phyloP scores from a whole-genome alignment of 768 basidiomycete species.

The Leucocoprinus birnbaumii region DNA sequence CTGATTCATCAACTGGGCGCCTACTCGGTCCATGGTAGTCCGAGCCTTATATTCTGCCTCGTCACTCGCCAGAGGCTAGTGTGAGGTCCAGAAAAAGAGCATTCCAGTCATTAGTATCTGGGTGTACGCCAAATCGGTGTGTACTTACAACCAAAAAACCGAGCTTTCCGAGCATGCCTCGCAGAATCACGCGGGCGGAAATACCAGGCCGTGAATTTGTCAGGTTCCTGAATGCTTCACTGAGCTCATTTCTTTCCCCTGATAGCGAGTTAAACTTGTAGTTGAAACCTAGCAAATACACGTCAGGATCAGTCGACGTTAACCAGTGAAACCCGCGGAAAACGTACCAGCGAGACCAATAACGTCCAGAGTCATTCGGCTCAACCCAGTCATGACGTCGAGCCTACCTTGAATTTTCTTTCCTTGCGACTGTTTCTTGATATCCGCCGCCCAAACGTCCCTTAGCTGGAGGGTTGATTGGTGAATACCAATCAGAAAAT shows the following conservation, averaged over 20 bases:
- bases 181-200: conserved; percentile 27
- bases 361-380: conserved; percentile 68
- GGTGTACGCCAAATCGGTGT: too few relatives aligned
- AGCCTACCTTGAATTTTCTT: conserved; percentile 30
- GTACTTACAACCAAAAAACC: background rate
- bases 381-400: conserved; percentile 65
- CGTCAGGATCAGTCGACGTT: background rate
- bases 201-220: conserved; percentile 41
- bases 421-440: conserved; percentile 17
- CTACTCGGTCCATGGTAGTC: conserved; percentile 46
- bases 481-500: background rate
- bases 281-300: conserved; percentile 25
- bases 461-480: conserved; percentile 36
- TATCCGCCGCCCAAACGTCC: conserved; percentile 41
- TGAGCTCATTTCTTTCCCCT: conserved; percentile 43
- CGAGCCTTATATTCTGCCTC: conserved; percentile 26
- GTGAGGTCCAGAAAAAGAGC: background rate
- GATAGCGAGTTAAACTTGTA: conserved; percentile 30
- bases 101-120: too few relatives aligned
- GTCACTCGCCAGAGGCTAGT: conserved; percentile 30
- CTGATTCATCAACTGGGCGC: conserved; percentile 40
- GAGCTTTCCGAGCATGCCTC: conserved; percentile 30
- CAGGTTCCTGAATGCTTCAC: conserved; percentile 47
- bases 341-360: conserved; percentile 49
- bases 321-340: too few relatives aligned